These are phyloP conservation scores for Wickerhamiella domercqiae DNA, from an alignment of 805 yeast genomes.

Conservation along the genomic window DNA sequence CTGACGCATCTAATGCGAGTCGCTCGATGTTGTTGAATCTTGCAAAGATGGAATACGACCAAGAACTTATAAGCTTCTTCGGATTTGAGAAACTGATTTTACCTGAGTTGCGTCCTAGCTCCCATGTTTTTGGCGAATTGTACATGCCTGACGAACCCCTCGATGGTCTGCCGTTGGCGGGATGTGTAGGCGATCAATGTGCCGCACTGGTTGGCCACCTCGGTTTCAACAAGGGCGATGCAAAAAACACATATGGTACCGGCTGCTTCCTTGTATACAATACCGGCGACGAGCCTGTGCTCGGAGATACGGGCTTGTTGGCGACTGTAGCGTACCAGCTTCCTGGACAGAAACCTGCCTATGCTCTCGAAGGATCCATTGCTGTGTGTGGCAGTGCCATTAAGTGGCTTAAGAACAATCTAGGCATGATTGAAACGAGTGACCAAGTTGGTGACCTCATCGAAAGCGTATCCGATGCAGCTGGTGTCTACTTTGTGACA, in stretches of 20 bases:
- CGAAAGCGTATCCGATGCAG: constrained; percentile 60
- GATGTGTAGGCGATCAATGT: constrained; percentile 88
- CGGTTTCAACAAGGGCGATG: constrained; percentile 70
- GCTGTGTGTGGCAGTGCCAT: constrained; percentile 92
- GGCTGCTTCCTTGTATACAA: constrained; percentile 85
- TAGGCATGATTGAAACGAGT: constrained; percentile 64
- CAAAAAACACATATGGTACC: constrained; percentile 93
- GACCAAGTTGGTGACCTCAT: constrained; percentile 87
- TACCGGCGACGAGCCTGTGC: constrained; percentile 59
- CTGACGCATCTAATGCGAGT: constrained; percentile 85
- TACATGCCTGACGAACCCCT: constrained; percentile 40
- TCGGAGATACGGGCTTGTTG: constrained; percentile 65
- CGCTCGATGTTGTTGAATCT: constrained; percentile 83
- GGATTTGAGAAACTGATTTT: constrained; percentile 55
- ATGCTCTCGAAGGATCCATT: constrained; percentile 87
- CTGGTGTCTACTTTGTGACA: constrained; percentile 89
- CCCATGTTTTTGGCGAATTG: constrained; percentile 65
- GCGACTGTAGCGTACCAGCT: constrained; percentile 89
- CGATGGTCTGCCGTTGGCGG: constrained; percentile 59
- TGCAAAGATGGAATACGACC: constrained; percentile 59
- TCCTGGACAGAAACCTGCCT: constrained; percentile 58
- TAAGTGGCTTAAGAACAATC: constrained; percentile 86
- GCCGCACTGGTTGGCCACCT: constrained; percentile 88
- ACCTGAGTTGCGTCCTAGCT: constrained; percentile 67
- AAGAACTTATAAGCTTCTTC: constrained; percentile 61